phyloP scores from a whole-genome alignment of 75 land plant genomes.

The Isoetes taiwanensis region DNA sequence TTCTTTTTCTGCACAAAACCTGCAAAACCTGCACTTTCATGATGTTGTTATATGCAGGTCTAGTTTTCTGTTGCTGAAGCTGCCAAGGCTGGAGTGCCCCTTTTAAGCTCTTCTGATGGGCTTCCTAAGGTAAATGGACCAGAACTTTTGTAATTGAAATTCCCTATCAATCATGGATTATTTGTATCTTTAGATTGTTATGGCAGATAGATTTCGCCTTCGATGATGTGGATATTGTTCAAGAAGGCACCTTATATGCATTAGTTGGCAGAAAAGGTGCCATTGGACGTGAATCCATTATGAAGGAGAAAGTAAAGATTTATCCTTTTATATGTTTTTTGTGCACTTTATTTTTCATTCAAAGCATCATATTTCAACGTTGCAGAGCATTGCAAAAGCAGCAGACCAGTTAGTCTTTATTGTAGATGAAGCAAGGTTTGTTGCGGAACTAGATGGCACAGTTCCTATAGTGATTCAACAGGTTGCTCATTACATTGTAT shows the following conservation, averaged over 20 bases:
- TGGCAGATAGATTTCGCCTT: constrained; percentile 56
- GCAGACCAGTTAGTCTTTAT: constrained; percentile 31
- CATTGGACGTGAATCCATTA: constrained; percentile 37
- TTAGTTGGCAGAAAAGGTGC: constrained; percentile 41
- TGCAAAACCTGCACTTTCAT: no score
- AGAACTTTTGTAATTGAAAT: no score
- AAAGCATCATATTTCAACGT: neutral
- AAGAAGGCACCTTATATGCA: constrained; percentile 45
- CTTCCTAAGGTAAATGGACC: no score
- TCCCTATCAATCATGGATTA: no score
- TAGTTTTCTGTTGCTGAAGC: no score
- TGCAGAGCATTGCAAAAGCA: constrained; percentile 21
- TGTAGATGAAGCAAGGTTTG: constrained; percentile 20
- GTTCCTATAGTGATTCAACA: constrained; percentile 29
- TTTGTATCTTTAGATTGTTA: no score
- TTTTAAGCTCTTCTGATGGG: no score
- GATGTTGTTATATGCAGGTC: no score
- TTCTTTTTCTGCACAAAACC: no score
- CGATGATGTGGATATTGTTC: constrained; percentile 58
- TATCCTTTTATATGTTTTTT: neutral
- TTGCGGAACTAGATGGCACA: constrained; percentile 22
- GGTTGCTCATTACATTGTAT: constrained; percentile 8
- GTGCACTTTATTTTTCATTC: neutral
- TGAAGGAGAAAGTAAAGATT: constrained; percentile 64
- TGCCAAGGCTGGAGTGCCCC: no score